These are phyloP conservation scores for Cokeromyces recurvatus DNA, from an alignment of 371 early-diverging fungal genomes.

Conservation along the genomic window DNA sequence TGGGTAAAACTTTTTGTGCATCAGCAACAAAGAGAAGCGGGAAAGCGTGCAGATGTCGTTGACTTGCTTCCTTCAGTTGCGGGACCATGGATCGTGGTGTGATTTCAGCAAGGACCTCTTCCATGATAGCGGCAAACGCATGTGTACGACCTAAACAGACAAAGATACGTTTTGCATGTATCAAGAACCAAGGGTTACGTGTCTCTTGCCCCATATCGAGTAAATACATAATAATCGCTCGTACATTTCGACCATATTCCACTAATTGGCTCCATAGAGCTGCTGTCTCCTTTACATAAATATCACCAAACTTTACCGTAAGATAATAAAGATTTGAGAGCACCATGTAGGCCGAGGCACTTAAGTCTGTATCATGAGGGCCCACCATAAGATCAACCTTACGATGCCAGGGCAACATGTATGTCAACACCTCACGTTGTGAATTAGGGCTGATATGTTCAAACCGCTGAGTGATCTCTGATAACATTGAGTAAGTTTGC, in stretches of 20 bases:
- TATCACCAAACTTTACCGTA: slow-evolving; percentile 78
- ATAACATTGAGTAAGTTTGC: slow-evolving; percentile 69
- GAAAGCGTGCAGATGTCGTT: slow-evolving; percentile 32
- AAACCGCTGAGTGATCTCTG: slow-evolving; percentile 76
- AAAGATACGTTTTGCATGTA: slow-evolving; percentile 76
- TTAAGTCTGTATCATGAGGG: slow-evolving; percentile 41
- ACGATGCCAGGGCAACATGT: slow-evolving; percentile 86
- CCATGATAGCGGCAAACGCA: slow-evolving; percentile 56
- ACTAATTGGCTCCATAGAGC: slow-evolving; percentile 80
- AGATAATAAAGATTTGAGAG: slow-evolving; percentile 82
- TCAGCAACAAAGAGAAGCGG: slow-evolving; percentile 59
- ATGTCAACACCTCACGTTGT: slow-evolving; percentile 65
- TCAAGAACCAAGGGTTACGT: slow-evolving; percentile 75
- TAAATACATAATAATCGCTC: slow-evolving; percentile 69
- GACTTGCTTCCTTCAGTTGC: slow-evolving; percentile 48
- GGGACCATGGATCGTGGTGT: slow-evolving; percentile 80
- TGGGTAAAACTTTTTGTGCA: slow-evolving; percentile 60
- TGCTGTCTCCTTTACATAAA: slow-evolving; percentile 74
- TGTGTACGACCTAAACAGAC: slow-evolving; percentile 75
- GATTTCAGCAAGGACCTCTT: slow-evolving; percentile 62
- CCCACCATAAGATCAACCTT: slow-evolving; percentile 66
- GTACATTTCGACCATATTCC: slow-evolving; percentile 60
- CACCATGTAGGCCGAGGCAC: slow-evolving; percentile 60
- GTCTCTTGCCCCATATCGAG: slow-evolving; percentile 70
- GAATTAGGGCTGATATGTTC: slow-evolving; percentile 61